These are phyloP conservation scores for Hexamita inflata DNA, from an alignment of 208 protist species.

Conservation along the genomic window DNA sequence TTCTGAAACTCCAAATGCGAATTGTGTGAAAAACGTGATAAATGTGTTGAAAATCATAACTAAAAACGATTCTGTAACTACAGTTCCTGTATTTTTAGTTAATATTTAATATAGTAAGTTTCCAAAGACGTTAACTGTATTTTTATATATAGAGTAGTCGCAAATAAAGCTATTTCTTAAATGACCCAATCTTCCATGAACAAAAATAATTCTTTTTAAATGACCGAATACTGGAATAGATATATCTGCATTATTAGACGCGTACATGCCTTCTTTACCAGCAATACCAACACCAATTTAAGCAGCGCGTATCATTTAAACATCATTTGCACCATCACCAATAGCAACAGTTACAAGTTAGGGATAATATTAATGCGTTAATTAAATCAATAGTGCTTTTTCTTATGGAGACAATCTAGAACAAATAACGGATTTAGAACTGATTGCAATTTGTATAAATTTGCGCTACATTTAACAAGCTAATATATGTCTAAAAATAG, in stretches of 20 bases:
- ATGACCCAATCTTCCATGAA: background rate
- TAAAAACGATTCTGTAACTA: background rate
- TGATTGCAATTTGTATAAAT: background rate
- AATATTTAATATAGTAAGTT: background rate
- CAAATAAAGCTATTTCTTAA: background rate
- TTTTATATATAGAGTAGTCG: conserved; percentile 26
- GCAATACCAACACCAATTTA: conserved; percentile 35
- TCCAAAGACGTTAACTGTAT: background rate
- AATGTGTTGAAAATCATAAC: conserved; percentile 19
- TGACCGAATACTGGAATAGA: conserved; percentile 17
- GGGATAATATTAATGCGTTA: background rate
- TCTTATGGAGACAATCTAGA: conserved; percentile 14
- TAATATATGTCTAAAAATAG: background rate
- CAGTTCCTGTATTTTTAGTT: background rate
- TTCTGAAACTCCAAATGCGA: background rate
- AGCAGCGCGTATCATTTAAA: conserved; percentile 33
- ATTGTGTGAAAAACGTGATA: conserved; percentile 10
- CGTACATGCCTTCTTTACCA: conserved; percentile 33
- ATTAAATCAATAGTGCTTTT: background rate
- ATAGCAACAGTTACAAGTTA: conserved; percentile 23
- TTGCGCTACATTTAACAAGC: background rate
- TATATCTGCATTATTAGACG: conserved; percentile 22
- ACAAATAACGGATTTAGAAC: background rate
- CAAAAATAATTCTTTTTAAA: background rate
- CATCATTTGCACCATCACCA: conserved; percentile 38